Conservation (phyloP, 371 early-diverging fungal genomes). For the Basidiobolus meristosporus region DNA sequence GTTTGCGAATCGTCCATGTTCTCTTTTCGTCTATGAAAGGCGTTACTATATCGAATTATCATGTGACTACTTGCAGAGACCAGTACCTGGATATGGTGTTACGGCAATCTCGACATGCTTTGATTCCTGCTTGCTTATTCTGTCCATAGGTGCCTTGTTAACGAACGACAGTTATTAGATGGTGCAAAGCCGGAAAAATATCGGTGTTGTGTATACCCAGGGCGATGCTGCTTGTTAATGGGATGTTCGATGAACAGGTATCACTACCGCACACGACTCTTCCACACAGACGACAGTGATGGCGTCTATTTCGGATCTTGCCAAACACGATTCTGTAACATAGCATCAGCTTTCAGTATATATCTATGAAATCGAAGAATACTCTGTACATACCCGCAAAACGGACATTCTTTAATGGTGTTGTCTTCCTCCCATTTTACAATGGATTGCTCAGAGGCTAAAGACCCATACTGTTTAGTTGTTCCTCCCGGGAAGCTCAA, state of each 20-base stretch:
- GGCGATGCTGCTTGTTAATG: constrained; percentile 26
- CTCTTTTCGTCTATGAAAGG: background rate
- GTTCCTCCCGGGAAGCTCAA: background rate
- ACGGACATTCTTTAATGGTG: constrained; percentile 21
- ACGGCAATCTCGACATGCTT: background rate
- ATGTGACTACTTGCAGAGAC: background rate
- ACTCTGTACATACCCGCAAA: constrained; percentile 22
- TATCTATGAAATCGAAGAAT: background rate
- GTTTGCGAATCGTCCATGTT: background rate
- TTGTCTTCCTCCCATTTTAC: constrained; percentile 45
- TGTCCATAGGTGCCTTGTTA: background rate
- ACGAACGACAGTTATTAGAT: too few relatives aligned
- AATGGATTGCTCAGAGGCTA: constrained; percentile 36
- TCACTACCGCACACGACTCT: constrained; percentile 41
- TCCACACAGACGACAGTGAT: constrained; percentile 68
- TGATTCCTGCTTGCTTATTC: background rate
- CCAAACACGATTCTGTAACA: constrained; percentile 1
- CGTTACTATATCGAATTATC: background rate
- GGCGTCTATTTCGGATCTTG: constrained; percentile 26
- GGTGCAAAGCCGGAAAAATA: too few relatives aligned
- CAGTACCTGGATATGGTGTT: background rate
- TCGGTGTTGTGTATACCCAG: too few relatives aligned
- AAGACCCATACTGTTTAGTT: background rate
- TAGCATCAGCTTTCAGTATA: background rate
- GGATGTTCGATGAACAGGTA: constrained; percentile 32